Base-by-base conservation (phyloP, 495 filamentous ascomycete genomes). In the Corynascus novoguineensis region DNA sequence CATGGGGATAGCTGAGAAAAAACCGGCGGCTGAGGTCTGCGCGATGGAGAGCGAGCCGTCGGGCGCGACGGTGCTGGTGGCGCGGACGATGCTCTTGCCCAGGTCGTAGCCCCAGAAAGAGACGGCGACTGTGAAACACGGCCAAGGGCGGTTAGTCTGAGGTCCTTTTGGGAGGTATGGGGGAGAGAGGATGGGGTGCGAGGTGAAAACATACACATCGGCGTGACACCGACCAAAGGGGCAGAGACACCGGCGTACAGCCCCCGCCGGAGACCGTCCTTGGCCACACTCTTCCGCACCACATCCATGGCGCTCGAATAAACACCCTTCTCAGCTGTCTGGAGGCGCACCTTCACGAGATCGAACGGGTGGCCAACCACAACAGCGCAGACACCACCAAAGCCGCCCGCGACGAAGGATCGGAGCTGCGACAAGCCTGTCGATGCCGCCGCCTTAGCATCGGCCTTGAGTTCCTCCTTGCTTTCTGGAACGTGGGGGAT, bases 101-200 rank as follows among this genome's bases (percentile, higher is more conserved):
- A 96, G 76, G 70, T 96, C 93, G 74, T 96, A 99, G 62, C 93
- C 93, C 89, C 93, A 98, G 81, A 98, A 98, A 69, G 90, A 96
- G 46, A 98, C 91, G 65, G 93, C 93, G 74, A 97, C 92, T 97
- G 55, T 14, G 11, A 22, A 10, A 45, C 35, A 4, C n/a, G n/a
- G n/a, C n/a, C n/a, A 0, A 5, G 24, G 12, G 15, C 28, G 34
- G 57, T 65, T 45, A 55, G 61, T 50, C 22, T 3, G 17, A 17
- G 37, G n/a, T n/a, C n/a, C 10, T 12, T 22, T 19, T 46, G 41
- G 25, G 21, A 31, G 22, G 44, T 47, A n/a, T 55, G 35, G 3
- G 49, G 24, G 31, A 37, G 12, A 55, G 14, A 45, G 4, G 31
- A 51, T 27, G 21, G 31, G 44, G n/a, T n/a, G n/a, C n/a, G 32